phyloP scores from a whole-genome alignment of 2,329 filamentous ascomycete genomes.

The Clonostachys chloroleuca region DNA sequence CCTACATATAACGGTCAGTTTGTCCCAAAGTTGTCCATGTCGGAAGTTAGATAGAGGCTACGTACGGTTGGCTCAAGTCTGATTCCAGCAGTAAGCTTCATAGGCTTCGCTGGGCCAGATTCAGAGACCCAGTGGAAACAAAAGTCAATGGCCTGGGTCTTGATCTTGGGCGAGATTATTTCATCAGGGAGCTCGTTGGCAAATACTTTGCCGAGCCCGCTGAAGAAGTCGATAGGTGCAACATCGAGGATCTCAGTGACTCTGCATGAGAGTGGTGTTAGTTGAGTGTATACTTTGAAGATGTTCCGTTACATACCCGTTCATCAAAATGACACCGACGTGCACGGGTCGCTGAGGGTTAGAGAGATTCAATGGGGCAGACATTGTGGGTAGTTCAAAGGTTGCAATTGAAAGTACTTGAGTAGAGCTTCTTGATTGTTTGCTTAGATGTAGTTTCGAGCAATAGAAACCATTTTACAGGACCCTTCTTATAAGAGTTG shows the following conservation, averaged over 20 bases:
- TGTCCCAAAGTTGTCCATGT: neutral
- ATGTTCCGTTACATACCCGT: constrained; percentile 9
- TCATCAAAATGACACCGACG: constrained; percentile 20
- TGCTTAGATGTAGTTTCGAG: too few species aligned
- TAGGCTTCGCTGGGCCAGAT: constrained; percentile 5
- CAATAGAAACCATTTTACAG: too few species aligned
- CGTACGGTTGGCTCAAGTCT: constrained; percentile 20
- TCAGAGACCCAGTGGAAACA: constrained; percentile 28
- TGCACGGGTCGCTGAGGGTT: constrained; percentile 9
- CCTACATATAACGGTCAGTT: constrained; percentile 10
- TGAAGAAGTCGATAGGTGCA: constrained; percentile 22
- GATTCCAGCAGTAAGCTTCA: constrained; percentile 15
- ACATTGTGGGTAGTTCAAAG: too few species aligned
- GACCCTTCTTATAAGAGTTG: too few species aligned
- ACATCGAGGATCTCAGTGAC: constrained; percentile 25
- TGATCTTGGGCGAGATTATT: constrained; percentile 4
- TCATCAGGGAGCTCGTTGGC: constrained; percentile 8
- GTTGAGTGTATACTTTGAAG: neutral
- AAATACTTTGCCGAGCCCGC: constrained; percentile 9
- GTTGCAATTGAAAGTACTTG: too few species aligned
- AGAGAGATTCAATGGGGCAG: too few species aligned
- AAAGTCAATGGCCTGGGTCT: constrained; percentile 12
- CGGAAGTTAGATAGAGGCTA: neutral
- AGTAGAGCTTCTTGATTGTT: too few species aligned
- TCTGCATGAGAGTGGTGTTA: constrained; percentile 6